These are phyloP conservation scores for Naegleria lovaniensis DNA, from an alignment of 208 protist species.

Conservation along the genomic window DNA sequence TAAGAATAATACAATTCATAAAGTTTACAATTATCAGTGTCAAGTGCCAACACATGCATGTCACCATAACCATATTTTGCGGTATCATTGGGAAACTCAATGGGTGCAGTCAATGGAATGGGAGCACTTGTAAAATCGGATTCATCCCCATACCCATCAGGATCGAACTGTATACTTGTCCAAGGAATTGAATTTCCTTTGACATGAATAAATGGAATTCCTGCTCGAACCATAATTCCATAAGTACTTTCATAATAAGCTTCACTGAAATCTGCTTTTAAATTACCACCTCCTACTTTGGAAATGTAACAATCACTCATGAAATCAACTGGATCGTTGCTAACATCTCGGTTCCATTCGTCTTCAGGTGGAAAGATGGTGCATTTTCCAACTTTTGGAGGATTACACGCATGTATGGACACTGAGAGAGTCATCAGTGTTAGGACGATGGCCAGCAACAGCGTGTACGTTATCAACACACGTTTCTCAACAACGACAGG, in stretches of 20 bases:
- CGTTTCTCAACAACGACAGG: too few species aligned
- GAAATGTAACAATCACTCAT: background rate
- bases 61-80: background rate
- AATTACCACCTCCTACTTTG: background rate
- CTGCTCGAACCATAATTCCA: background rate
- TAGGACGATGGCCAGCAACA: too few species aligned
- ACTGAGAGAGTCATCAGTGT: too few species aligned
- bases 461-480: too few species aligned
- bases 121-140: background rate
- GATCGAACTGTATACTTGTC: background rate
- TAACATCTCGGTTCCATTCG: background rate
- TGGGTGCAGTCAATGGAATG: background rate
- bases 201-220: background rate
- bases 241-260: background rate
- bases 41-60: background rate
- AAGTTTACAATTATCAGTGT: background rate
- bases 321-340: background rate
- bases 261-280: background rate
- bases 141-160: background rate
- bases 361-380: background rate
- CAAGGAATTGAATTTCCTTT: background rate
- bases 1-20: background rate
- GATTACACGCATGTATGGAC: background rate
- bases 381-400: background rate
- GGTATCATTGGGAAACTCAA: background rate